These are phyloP conservation scores for Vitis amurensis DNA, from an alignment of 164 flowering plant species.

Conservation along the genomic window DNA sequence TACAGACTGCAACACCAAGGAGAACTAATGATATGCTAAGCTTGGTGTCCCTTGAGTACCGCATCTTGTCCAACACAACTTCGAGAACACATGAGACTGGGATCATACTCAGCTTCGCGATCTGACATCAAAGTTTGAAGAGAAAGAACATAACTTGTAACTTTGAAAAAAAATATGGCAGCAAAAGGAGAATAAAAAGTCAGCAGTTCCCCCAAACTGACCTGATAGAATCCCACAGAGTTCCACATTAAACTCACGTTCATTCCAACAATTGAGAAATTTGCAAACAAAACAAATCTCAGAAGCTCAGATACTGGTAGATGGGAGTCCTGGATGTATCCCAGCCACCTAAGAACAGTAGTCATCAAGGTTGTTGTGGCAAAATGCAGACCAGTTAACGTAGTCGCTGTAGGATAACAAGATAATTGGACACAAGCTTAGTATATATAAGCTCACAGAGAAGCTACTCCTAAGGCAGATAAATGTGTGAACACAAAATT, in stretches of 20 bases:
- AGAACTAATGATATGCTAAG: constrained; percentile 78
- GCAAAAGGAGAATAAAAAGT: neutral
- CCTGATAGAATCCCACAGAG: constrained; percentile 94
- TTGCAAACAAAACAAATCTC: constrained; percentile 77
- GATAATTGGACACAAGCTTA: too few relatives aligned
- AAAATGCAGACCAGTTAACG: constrained; percentile 91
- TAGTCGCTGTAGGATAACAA: constrained; percentile 70
- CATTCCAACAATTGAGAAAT: constrained; percentile 94
- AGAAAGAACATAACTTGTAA: neutral
- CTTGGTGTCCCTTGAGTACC: constrained; percentile 85
- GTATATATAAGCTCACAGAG: too few relatives aligned
- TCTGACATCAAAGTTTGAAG: constrained; percentile 37
- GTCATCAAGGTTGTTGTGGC: constrained; percentile 82
- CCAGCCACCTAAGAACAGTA: constrained; percentile 61
- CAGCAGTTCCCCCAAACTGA: constrained; percentile 12
- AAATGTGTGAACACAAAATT: too few relatives aligned
- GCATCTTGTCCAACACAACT: constrained; percentile 68
- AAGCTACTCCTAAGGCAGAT: too few relatives aligned
- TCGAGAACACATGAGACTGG: constrained; percentile 81
- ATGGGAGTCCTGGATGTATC: constrained; percentile 76
- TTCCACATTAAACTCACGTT: constrained; percentile 94
- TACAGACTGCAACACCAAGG: constrained; percentile 88
- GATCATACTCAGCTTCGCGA: constrained; percentile 93
- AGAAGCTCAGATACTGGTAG: constrained; percentile 72
- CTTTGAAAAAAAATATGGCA: neutral